Evolutionary conservation across 2,329 filamentous ascomycete species (phyloP), one percentile per base, ranked within the genome.

Genomic region (Fusarium agapanthi): DNA sequence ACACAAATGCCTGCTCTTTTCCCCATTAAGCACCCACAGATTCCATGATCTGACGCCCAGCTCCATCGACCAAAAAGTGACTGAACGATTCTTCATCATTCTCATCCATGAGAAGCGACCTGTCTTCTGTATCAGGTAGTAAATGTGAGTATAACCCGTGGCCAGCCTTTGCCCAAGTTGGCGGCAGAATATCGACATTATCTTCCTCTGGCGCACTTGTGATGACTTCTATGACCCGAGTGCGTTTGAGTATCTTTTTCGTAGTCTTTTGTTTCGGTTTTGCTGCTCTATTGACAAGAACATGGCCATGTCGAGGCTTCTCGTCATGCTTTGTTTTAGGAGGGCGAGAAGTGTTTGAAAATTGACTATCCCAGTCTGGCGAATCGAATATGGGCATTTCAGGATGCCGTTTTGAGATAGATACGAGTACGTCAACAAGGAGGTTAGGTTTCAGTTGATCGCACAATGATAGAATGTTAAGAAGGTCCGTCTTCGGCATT

Each of bases 81-180:
- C 83, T 85, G 53, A 85, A 85, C 1, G 83, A 79, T 53, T 84
- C 82, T 53, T 83, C 82, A 41, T 85, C 83, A 28, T 84, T 81
- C 9, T 81, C 78, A 51, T 85, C 84, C 34, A 78, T 63, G 24
- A 85, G 73, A 34, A 83, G 77, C 10, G 59, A 56, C n/a, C 76
- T 69, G 60, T 85, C 83, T 34, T 84, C 78, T 13, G 76, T 79
- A 67, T 85, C 84, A 1, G 80, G 79, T 16, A 75, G 71, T 15
- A 85, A 66, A 30, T 79, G 79, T 7, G 82, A 78, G 67, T 85
- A 85, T 67, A 85, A 57, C 0, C 84, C 84, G 51, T 81, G 71
- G 6, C 81, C 82, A 8, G 83, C 79, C 64, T 79, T 81, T 16
- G 80, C 80, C 84, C 84, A 86, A 20, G 81, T 82, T 38, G 79